phyloP scores from a whole-genome alignment of 495 filamentous ascomycete genomes.

The Podospora anserina region DNA sequence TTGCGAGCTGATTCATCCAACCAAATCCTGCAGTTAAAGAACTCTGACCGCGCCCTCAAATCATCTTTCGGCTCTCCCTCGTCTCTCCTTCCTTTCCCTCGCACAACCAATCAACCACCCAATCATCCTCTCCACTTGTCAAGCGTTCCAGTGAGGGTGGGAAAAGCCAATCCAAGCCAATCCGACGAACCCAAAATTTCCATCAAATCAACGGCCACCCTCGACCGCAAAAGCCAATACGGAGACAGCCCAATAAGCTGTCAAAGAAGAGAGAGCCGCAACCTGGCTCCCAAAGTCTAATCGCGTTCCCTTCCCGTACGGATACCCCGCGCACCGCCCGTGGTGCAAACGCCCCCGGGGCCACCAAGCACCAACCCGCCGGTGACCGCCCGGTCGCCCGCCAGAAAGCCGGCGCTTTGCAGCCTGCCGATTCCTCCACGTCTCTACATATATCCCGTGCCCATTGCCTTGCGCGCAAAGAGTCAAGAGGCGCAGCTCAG shows the following conservation, averaged over 20 bases:
- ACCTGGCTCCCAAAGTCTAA: background rate
- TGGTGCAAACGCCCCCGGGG: conserved; percentile 2
- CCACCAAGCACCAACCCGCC: conserved; percentile 4
- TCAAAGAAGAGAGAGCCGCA: background rate
- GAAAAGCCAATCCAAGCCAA: conserved; percentile 25
- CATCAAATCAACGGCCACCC: conserved; percentile 38
- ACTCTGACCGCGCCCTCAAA: conserved; percentile 39
- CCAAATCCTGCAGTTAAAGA: conserved; percentile 40
- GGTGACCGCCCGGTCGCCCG: conserved; percentile 4
- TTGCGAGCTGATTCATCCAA: conserved; percentile 42
- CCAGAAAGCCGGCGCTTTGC: background rate
- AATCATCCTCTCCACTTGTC: conserved; percentile 33
- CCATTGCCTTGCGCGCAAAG: conserved; percentile 1
- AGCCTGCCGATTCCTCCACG: background rate
- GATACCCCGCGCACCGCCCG: background rate
- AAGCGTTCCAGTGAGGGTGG: conserved; percentile 25
- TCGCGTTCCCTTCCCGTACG: background rate
- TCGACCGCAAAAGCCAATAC: conserved; percentile 24
- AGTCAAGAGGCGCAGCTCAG: background rate
- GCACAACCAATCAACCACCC: conserved; percentile 44
- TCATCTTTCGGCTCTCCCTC: conserved; percentile 38
- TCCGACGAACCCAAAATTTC: conserved; percentile 26
- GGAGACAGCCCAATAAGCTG: conserved; percentile 35
- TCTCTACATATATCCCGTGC: background rate
- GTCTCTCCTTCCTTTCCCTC: conserved; percentile 42